Evolutionary conservation across 805 yeast species (phyloP), one percentile per base, ranked within the genome.

Genomic region (Candida maesae): DNA sequence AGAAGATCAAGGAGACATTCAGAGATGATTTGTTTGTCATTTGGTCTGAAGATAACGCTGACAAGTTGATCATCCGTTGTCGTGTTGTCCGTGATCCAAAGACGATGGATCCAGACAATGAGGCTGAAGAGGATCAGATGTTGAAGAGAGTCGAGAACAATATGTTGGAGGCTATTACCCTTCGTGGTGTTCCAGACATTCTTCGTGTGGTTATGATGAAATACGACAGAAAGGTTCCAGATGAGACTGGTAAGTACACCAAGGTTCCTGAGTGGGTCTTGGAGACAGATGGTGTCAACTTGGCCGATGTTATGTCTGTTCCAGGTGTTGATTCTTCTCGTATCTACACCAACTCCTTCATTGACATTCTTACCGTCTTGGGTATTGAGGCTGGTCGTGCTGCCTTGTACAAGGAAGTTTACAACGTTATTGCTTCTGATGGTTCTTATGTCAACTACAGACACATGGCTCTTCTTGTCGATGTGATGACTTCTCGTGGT

Each of bases 41-140:
- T 59, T 93, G 99, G 98, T 88, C 97, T 35, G 99, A 95, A 73
- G 99, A 93, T 71, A 91, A 93, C 58, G 96, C 97, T 33, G 97
- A 91, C 52, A 90, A 89, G 66, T 81, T 93, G 66, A 83, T 93
- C 48, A 85, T 93, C 53, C 95, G 99, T 74, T 91, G 98, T 74
- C 86, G 99, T 73, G 95, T 95, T 53, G 88, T 93, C 34, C 87
- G 99, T 67, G 96, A 90, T 62, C 96, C 96, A 44, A 91, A 91
- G 67, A 73, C 87, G 6, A 64, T 89, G 61, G 97, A 91, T 54
- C 96, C 88, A 57, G 97, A 93, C 46, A 88, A 83, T 26, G 96
- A 90, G 50, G 87, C 91, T 32, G 96, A 93, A 59, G 99, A 93
- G 66, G 99, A 93, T 67, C 95, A 91, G 61, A 84, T 93, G 73